A percentile compares a stretch with the other conserved stretches of the same genome.
phyloP scores from a whole-genome alignment of 2,329 filamentous ascomycete species.

The Epichloe brachyelytri region DNA sequence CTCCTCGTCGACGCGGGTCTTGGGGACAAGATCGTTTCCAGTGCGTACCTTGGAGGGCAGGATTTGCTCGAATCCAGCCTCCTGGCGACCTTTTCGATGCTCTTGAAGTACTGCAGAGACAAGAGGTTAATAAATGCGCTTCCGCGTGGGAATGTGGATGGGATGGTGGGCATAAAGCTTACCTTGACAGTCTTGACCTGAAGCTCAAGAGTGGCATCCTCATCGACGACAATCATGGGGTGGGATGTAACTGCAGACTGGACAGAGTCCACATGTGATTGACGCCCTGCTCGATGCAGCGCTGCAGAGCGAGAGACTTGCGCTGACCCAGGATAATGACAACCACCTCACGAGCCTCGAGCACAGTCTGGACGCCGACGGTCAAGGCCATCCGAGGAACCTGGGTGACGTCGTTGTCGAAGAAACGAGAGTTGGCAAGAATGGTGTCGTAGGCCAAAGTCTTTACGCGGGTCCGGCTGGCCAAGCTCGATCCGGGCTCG shows the following conservation, averaged over 20 bases:
- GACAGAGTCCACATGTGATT: slow-evolving; percentile 91
- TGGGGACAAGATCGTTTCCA: slow-evolving; percentile 27
- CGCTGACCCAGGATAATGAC: slow-evolving; percentile 72
- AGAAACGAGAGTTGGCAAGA: slow-evolving; percentile 74
- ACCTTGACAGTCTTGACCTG: slow-evolving; percentile 62
- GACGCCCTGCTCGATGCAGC: slow-evolving; percentile 67
- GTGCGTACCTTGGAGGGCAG: slow-evolving; percentile 43
- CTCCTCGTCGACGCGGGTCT: slow-evolving; percentile 31
- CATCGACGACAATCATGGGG: slow-evolving; percentile 71
- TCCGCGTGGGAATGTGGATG: neutral
- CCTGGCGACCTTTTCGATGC: slow-evolving; percentile 52
- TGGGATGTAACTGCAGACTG: slow-evolving; percentile 67
- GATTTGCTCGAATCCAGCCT: slow-evolving; percentile 45
- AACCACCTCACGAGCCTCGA: slow-evolving; percentile 70
- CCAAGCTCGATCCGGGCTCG: slow-evolving; percentile 69
- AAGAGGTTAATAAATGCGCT: neutral
- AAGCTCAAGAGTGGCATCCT: slow-evolving; percentile 62
- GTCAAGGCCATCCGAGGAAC: slow-evolving; percentile 76
- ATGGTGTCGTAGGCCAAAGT: slow-evolving; percentile 81
- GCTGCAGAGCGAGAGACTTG: slow-evolving; percentile 68
- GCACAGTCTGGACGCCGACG: slow-evolving; percentile 71
- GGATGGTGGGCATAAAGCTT: slow-evolving; percentile 7
- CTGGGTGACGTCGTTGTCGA: slow-evolving; percentile 57
- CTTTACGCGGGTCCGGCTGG: slow-evolving; percentile 71
- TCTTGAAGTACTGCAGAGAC: slow-evolving; percentile 49